Conservation (phyloP, 108 stramenopile species). For the Cyclotella choctawhatcheeana region DNA sequence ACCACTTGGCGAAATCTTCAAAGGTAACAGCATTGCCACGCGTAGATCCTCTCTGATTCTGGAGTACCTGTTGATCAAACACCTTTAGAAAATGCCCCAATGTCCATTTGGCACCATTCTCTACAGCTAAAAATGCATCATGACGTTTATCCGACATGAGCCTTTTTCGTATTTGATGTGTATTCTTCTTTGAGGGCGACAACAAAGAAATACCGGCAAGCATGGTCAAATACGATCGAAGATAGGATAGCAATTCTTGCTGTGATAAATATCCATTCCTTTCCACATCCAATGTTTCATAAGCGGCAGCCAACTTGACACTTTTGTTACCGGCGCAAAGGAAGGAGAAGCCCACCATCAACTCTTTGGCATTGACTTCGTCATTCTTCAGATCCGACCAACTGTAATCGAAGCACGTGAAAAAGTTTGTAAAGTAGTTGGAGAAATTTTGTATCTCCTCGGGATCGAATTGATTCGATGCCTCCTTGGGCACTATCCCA, state of each 20-base stretch:
- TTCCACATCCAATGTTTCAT: slow-evolving; percentile 72
- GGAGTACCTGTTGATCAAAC: slow-evolving; percentile 26
- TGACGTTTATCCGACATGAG: slow-evolving; percentile 55
- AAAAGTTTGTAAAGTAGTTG: slow-evolving; percentile 73
- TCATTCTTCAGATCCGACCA: slow-evolving; percentile 67
- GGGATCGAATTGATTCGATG: slow-evolving; percentile 42
- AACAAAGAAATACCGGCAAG: slow-evolving; percentile 79
- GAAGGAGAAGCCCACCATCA: slow-evolving; percentile 85
- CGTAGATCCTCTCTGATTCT: slow-evolving; percentile 28
- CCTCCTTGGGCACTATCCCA: slow-evolving; percentile 51
- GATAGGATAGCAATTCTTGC: slow-evolving; percentile 68
- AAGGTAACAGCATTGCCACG: slow-evolving; percentile 64
- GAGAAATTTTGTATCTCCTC: slow-evolving; percentile 67
- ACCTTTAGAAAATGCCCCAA: slow-evolving; percentile 70
- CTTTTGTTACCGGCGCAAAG: slow-evolving; percentile 91
- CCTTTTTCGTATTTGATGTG: slow-evolving; percentile 40
- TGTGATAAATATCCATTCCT: slow-evolving; percentile 61
- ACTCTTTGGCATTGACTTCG: slow-evolving; percentile 69
- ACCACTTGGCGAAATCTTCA: slow-evolving; percentile 91
- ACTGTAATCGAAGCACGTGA: slow-evolving; percentile 71
- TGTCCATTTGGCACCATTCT: slow-evolving; percentile 87
- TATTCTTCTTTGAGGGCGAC: slow-evolving; percentile 44
- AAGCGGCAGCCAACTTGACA: slow-evolving; percentile 75
- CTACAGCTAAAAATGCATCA: slow-evolving; percentile 69
- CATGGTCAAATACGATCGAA: slow-evolving; percentile 84